phyloP scores from a whole-genome alignment of 768 basidiomycete genomes.

The Auriscalpium microsporum region DNA sequence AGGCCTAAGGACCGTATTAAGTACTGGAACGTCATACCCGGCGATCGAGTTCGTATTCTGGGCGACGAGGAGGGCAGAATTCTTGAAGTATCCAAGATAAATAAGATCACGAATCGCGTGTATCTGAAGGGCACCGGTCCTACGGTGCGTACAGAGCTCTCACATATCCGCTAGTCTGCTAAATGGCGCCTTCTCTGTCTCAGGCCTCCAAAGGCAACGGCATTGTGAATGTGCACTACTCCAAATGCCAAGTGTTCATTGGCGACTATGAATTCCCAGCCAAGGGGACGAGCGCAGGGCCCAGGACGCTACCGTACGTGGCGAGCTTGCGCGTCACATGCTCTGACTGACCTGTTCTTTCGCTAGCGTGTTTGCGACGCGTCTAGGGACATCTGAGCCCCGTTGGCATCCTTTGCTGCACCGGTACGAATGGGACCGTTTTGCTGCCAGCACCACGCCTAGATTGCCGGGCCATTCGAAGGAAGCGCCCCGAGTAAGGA shows the following conservation, averaged over 20 bases:
- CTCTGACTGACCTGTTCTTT: background rate
- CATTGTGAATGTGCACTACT: constrained; percentile 43
- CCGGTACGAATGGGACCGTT: constrained; percentile 66
- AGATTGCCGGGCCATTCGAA: constrained; percentile 33
- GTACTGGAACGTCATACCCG: constrained; percentile 83
- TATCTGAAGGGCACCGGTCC: constrained; percentile 42
- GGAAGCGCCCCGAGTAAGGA: constrained; percentile 25
- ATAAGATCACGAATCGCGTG: constrained; percentile 63
- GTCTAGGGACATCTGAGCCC: constrained; percentile 53
- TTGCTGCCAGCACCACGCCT: constrained; percentile 58
- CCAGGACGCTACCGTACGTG: constrained; percentile 22
- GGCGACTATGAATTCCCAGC: constrained; percentile 56
- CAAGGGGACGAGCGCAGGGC: constrained; percentile 17
- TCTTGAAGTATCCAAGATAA: constrained; percentile 66
- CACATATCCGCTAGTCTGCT: no score
- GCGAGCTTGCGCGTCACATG: background rate
- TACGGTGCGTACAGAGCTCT: constrained; percentile 21
- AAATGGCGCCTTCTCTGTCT: no score
- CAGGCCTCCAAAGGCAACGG: constrained; percentile 4
- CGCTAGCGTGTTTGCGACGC: constrained; percentile 67
- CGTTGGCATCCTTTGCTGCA: constrained; percentile 46
- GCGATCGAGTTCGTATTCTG: constrained; percentile 65
- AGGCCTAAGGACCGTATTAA: constrained; percentile 65
- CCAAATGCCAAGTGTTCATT: constrained; percentile 70
- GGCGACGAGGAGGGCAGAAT: constrained; percentile 53